Conservation (phyloP, 2,329 filamentous ascomycete genomes). For the Monosporascus ibericus region DNA sequence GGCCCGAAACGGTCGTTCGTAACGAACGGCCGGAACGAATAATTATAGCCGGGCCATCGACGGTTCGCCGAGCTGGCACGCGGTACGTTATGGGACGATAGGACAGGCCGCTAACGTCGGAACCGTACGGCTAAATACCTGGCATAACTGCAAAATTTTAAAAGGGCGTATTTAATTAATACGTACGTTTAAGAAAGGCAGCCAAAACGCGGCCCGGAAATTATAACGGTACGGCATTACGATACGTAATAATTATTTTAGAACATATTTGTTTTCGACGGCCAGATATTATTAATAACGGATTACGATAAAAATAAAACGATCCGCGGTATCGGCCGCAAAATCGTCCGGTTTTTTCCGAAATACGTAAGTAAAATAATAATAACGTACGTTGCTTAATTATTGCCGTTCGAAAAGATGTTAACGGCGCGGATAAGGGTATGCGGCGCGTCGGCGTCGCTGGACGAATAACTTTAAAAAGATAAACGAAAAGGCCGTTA, state of each 20-base stretch:
- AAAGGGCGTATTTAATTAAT: too few species aligned
- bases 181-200: background rate
- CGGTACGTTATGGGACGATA: too few species aligned
- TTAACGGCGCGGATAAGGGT: too few species aligned
- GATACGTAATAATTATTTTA: background rate
- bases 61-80: too few species aligned
- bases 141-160: too few species aligned
- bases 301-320: background rate
- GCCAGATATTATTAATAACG: background rate
- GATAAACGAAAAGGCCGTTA: background rate
- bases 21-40: too few species aligned
- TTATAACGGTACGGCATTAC: too few species aligned
- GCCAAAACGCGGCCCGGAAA: background rate
- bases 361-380: background rate
- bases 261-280: background rate
- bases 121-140: too few species aligned
- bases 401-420: constrained; percentile 1
- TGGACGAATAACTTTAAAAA: background rate
- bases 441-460: too few species aligned
- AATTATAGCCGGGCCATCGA: too few species aligned
- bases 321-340: background rate
- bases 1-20: too few species aligned
- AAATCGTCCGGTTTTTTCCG: background rate
- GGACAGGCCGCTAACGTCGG: too few species aligned
- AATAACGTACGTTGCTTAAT: background rate